Conservation (phyloP, 2,329 filamentous ascomycete species). For the Cladophialophora carrionii region DNA sequence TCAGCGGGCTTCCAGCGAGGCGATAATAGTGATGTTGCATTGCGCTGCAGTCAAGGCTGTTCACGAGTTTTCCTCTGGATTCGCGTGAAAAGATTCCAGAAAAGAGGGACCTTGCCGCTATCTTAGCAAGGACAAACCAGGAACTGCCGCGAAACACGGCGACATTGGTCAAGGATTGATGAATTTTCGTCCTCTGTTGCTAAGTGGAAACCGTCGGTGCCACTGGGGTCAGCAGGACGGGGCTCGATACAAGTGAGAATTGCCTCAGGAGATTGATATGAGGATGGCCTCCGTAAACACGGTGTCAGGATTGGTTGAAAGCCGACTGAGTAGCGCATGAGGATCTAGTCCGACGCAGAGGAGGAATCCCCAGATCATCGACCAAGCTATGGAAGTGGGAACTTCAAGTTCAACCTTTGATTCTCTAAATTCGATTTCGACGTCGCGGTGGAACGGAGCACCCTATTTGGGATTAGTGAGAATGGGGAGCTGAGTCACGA, state of each 20-base stretch:
- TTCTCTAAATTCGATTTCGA: no score
- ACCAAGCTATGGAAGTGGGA: no score
- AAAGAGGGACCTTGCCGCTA: not conserved
- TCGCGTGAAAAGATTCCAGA: not conserved
- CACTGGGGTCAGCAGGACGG: not conserved
- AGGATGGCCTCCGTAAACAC: not conserved
- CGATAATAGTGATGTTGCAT: constrained; percentile 9
- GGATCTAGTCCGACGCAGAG: not conserved
- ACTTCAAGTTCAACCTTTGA: no score
- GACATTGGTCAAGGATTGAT: not conserved
- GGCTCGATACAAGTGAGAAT: not conserved
- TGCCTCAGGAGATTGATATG: not conserved
- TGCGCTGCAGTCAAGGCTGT: not conserved
- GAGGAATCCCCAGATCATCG: not conserved
- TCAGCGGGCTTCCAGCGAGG: not conserved
- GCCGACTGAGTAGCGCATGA: no score
- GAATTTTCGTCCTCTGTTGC: not conserved
- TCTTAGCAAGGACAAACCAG: not conserved
- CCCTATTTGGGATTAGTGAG: no score
- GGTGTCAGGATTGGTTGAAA: not conserved
- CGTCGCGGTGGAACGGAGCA: no score
- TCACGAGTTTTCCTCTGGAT: not conserved
- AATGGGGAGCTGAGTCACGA: no score
- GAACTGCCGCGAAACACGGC: not conserved
- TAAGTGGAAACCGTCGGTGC: not conserved